These are phyloP conservation scores for Clausena lansium DNA, from an alignment of 345 rosid species.

Conservation along the genomic window DNA sequence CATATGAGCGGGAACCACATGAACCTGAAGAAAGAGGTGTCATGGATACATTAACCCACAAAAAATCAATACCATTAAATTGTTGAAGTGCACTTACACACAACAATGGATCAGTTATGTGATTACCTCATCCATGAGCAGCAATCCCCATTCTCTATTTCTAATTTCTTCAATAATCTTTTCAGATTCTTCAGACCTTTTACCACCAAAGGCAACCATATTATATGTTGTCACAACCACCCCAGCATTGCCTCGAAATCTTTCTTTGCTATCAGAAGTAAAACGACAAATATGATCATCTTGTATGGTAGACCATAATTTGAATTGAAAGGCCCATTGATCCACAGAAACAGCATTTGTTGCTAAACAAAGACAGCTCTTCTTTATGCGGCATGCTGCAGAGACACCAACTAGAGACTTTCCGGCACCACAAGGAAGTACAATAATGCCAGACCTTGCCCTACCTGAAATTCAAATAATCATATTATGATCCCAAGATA, in stretches of 20 bases:
- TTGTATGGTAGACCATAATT: conserved; percentile 85
- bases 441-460: conserved; percentile 97
- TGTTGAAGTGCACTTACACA: background rate
- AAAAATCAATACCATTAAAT: background rate
- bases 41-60: background rate
- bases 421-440: conserved; percentile 98
- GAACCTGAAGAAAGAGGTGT: conserved; percentile 53
- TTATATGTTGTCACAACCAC: conserved; percentile 96
- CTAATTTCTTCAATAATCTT: conserved; percentile 95
- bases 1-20: conserved; percentile 98
- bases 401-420: conserved; percentile 96
- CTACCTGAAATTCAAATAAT: conserved; percentile 56
- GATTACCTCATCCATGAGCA: conserved; percentile 95
- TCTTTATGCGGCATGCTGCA: conserved; percentile 85
- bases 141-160: conserved; percentile 97
- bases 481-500: conserved; percentile 4
- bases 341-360: conserved; percentile 99
- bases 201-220: conserved; percentile 99
- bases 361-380: conserved; percentile 97
- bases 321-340: conserved; percentile 97
- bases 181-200: conserved; percentile 94
- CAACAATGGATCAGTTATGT: background rate
- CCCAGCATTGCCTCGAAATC: conserved; percentile 95
- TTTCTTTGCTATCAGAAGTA: conserved; percentile 96
- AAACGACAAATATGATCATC: conserved; percentile 92